Evolutionary conservation across 176 grass and related monocot genomes (phyloP), one percentile per base, ranked within the genome.

Genomic region (Echinochloa phyllopogon): DNA sequence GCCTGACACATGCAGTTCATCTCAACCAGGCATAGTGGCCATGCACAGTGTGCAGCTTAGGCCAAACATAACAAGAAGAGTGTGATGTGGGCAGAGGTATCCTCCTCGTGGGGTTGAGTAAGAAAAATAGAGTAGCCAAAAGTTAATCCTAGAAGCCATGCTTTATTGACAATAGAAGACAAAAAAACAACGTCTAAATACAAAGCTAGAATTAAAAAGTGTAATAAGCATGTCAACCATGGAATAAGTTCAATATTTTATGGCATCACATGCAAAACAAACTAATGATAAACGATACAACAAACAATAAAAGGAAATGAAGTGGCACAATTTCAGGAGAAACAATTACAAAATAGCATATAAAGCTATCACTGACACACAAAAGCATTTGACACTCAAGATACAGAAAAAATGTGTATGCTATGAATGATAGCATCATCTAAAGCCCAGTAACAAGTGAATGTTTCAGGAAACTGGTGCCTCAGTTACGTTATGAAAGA

Each of bases 351-450:
- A 2, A 49, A 72, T 5, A 33, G 10, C 24, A 53, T 74, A 49
- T 75, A 53, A 75, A 38, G 14, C 8, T 53, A 80, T 50, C 17
- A 2, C n/a, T 69, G 24, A 21, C 21, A 12, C 63, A 41, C 29
- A 81, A 81, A 80, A 39, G 33, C 47, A 81, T 53, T 53, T 43
- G 43, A 21, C 21, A n/a, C 61, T 52, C 45, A 67, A 39, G 13
- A 24, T 80, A 39, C 5, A 67, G 10, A 5, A 33, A 33, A 33
- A 33, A 33, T 33, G 1, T 52, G 45, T 66, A 25, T 38, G 59
- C 13, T 62, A 44, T 0, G 2, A 45, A 59, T 61, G 40, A 63
- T 47, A 62, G 39, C 62, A 52, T 18, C 25, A 67, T 39, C n/a
- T 68, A 20, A 53, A 68, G 75, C 44, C 10, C 10, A 23, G 9